phyloP scores from a whole-genome alignment of 352 stramenopile species.

The Pythium inflatum region DNA sequence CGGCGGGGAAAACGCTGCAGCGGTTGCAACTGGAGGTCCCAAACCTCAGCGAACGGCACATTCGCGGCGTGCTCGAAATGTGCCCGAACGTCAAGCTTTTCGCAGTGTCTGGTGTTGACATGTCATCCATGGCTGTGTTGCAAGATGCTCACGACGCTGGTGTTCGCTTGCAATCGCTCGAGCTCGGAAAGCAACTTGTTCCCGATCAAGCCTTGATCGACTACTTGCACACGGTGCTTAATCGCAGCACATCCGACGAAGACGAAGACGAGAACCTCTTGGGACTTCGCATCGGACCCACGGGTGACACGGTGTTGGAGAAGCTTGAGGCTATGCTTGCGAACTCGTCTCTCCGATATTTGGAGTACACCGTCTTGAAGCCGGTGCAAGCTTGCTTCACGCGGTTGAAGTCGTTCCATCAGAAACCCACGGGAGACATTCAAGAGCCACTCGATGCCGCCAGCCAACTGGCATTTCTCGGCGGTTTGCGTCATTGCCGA shows the following conservation, averaged over 20 bases:
- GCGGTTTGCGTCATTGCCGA: background rate
- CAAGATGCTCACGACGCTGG: too few species aligned
- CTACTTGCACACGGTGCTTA: background rate
- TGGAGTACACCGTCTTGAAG: background rate
- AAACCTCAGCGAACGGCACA: background rate
- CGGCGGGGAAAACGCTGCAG: too few species aligned
- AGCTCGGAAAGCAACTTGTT: background rate
- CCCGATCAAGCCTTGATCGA: background rate
- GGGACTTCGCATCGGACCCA: background rate
- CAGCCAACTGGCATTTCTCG: background rate
- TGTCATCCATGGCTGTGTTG: too few species aligned
- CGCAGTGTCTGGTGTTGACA: too few species aligned
- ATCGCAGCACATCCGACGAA: background rate
- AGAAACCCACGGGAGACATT: background rate
- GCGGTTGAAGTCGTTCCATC: background rate
- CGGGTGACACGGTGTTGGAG: conserved; percentile 4
- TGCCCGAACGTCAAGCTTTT: too few species aligned
- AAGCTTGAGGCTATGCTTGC: background rate
- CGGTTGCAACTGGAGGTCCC: too few species aligned
- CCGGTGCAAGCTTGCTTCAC: background rate
- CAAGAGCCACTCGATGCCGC: background rate
- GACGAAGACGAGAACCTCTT: background rate
- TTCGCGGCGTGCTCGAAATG: background rate
- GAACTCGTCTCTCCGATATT: background rate
- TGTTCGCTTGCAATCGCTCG: background rate